phyloP scores from a whole-genome alignment of 768 basidiomycete genomes.

The Naganishia vaughanmartiniae region DNA sequence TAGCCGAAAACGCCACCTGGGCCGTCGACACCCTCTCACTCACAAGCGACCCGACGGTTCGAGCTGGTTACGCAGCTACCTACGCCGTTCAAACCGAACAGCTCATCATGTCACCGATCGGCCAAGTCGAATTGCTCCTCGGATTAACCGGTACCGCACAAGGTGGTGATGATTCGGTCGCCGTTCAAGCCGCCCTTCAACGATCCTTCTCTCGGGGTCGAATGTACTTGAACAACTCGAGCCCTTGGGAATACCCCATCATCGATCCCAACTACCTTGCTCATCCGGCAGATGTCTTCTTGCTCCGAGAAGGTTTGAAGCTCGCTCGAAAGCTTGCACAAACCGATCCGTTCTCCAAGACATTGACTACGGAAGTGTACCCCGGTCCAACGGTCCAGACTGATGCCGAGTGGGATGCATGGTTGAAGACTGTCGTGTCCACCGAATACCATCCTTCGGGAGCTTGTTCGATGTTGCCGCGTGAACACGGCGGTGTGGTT shows the following conservation, averaged over 20 bases:
- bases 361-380: constrained; percentile 56
- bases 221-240: constrained; percentile 62
- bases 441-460: constrained; percentile 61
- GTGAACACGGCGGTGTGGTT: constrained; percentile 61
- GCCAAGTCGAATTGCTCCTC: constrained; percentile 62
- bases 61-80: constrained; percentile 45
- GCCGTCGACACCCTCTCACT: constrained; percentile 55
- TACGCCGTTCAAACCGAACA: constrained; percentile 37
- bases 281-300: constrained; percentile 58
- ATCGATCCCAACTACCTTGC: constrained; percentile 69
- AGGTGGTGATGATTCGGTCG: constrained; percentile 53
- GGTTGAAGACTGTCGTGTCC: constrained; percentile 55
- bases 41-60: constrained; percentile 56
- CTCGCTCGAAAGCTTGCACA: constrained; percentile 61
- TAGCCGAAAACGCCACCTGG: constrained; percentile 49
- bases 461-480: constrained; percentile 63
- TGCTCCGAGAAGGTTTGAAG: constrained; percentile 64
- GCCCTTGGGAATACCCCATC: constrained; percentile 62
- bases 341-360: constrained; percentile 58
- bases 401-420: constrained; percentile 62
- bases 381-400: constrained; percentile 59
- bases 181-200: constrained; percentile 58
- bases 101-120: constrained; percentile 49
- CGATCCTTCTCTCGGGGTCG: constrained; percentile 56
- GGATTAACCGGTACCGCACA: constrained; percentile 53